Evolutionary conservation across 805 yeast genomes (phyloP), one percentile per base, ranked within the genome.

Genomic region (Nakazawaea ambrosiae): DNA sequence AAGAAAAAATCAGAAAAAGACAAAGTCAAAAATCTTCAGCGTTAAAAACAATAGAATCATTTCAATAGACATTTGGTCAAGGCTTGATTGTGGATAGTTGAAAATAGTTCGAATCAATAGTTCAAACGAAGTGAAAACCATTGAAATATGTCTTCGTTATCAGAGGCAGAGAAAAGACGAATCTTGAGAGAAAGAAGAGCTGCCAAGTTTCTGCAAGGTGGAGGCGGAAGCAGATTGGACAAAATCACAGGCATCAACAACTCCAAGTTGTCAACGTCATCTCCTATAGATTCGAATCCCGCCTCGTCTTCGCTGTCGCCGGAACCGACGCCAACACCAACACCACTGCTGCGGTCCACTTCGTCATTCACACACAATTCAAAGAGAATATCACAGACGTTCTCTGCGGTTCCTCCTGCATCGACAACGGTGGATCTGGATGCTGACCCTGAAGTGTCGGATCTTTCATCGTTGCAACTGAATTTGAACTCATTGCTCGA

Each of bases 161-260:
- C 67, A 24, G 78, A 74, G 6, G 78, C 75, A 28, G 85, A 78
- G 45, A 76, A 70, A 56, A 71, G 77, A 49, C 63, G 63, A 37
- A 47, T 77, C 17, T 55, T 79, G 31, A 65, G 84, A 41, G 84
- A 80, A 50, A 68, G 82, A 51, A 67, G 87, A 50, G 78, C 73
- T 31, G 78, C 81, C 44, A 78, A 77, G 51, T 66, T 79, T 63
- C 58, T 63, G 35, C 65, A 67, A 44, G 79, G 80, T 4, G 70
- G 69, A 32, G 81, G 78, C 16, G 50, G 73, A 3, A 63, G 63
- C 16, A 60, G 87, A 43, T 55, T 80, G 48, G 73, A 69, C 44
- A 68, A 65, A 39, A 70, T 70, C 39, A 58, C 70, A 2, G 71
- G 70, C 2, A 51, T 58, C 16, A 54, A 57, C 19, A 57, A 57